A percentile compares a stretch with the other conserved stretches of the same genome.
Evolutionary conservation across 2,329 filamentous ascomycete genomes (phyloP).

Genomic region (Magnaporthiopsis incrustans): DNA sequence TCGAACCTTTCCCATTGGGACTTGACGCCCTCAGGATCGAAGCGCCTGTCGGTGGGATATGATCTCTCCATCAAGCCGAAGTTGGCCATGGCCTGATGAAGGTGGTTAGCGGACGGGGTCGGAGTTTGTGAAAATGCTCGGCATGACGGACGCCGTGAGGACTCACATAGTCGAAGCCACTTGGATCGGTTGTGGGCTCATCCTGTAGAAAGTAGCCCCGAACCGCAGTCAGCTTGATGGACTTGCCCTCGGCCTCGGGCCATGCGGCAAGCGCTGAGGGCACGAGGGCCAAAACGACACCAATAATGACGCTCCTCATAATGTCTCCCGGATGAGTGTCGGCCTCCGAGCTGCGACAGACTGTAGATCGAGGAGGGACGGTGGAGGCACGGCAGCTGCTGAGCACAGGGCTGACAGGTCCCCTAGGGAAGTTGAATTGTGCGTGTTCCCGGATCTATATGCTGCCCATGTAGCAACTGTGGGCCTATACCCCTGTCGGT

Average conservation of each 20-base stretch:
- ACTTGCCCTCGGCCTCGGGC: not conserved
- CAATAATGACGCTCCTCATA: not conserved
- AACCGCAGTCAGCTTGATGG: constrained; percentile 34
- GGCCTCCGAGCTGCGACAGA: not conserved
- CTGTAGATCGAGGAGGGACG: not conserved
- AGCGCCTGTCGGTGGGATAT: constrained; percentile 46
- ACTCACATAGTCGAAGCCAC: constrained; percentile 56
- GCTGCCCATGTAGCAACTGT: not conserved
- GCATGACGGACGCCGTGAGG: not conserved
- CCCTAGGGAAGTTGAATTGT: not conserved
- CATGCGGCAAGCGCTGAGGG: not conserved
- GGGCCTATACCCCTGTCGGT: not conserved
- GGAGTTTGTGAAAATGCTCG: too few species aligned
- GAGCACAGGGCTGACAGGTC: not conserved
- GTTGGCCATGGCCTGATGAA: constrained; percentile 45
- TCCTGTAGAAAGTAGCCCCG: constrained; percentile 59
- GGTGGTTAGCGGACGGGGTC: constrained; percentile 7
- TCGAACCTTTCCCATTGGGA: constrained; percentile 60
- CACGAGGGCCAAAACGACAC: not conserved
- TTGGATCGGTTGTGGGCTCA: constrained; percentile 44
- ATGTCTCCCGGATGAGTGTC: not conserved
- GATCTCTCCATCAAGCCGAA: constrained; percentile 58
- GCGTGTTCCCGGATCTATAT: not conserved
- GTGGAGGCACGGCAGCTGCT: not conserved
- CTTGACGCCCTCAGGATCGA: constrained; percentile 29